Evolutionary conservation across 2,329 filamentous ascomycete species (phyloP).

Genomic region (Colletotrichum sidae): DNA sequence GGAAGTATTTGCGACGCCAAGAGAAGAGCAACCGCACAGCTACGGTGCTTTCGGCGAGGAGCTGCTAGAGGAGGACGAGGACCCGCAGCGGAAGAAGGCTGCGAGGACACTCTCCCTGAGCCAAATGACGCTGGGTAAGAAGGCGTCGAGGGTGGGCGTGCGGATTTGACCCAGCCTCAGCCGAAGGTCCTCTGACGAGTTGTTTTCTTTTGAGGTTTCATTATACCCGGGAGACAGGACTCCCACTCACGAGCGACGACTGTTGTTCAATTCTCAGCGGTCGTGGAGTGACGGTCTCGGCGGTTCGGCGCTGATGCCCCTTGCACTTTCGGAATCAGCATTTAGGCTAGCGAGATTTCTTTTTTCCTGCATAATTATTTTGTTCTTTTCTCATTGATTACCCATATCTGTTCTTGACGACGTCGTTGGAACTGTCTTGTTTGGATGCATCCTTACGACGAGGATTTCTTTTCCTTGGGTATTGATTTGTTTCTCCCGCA

Average conservation of each 20-base stretch:
- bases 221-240: conserved; percentile 35
- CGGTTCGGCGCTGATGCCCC: conserved; percentile 26
- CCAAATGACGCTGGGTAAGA: conserved; percentile 64
- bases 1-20: conserved; percentile 64
- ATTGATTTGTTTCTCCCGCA: conserved; percentile 4
- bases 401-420: conserved; percentile 14
- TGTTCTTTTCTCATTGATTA: conserved; percentile 12
- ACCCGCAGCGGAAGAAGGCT: conserved; percentile 60
- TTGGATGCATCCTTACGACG: conserved; percentile 23
- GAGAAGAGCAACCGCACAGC: conserved; percentile 54
- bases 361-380: conserved; percentile 1
- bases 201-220: conserved; percentile 34
- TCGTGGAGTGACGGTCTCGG: conserved; percentile 25
- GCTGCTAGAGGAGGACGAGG: conserved; percentile 51
- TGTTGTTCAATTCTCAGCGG: conserved; percentile 33
- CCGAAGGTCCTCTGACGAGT: conserved; percentile 13
- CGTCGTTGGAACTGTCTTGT: conserved; percentile 18
- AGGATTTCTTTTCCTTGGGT: conserved; percentile 22
- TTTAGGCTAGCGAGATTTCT: conserved; percentile 25
- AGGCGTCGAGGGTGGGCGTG: conserved; percentile 30
- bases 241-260: conserved; percentile 25
- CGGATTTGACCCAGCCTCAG: conserved; percentile 25
- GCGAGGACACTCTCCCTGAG: conserved; percentile 74
- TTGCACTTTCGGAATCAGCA: conserved; percentile 22
- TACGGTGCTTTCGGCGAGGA: conserved; percentile 56